Base-by-base conservation (phyloP, 352 stramenopile genomes). In the Phytopythium aichiense region DNA sequence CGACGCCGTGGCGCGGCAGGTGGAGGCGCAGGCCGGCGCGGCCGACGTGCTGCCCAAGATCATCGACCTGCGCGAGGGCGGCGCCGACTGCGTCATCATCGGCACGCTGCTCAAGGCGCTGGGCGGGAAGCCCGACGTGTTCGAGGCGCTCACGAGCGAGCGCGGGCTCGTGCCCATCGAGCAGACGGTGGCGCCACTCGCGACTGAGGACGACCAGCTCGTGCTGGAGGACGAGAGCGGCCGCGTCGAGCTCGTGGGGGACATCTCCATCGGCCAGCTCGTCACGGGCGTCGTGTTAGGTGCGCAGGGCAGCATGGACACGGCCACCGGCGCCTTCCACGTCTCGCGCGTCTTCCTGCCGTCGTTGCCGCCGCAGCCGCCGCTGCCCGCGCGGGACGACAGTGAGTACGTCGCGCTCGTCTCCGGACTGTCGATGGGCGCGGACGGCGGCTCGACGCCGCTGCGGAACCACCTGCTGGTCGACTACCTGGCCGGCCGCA, bases 141-240 rank as follows among this genome's bases (percentile, higher is more conserved):
- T 97, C 30, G 79, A 89, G 8, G 85, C 89, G 31, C 88, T 96
- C 22, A 64, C 65, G 12, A 84, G 71, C 9, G 84, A 92, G 56
- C 76, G 89, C 12, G 72, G 71, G 11, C 71, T 92, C 40, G 60
- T 61, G 22, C 69, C 73, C 23, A 72, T 87, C 5, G 65, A 83
- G 59, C 59, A 69, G 1, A 58, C 73, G 12, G 37, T 60, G 30
- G 60, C 69, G 37, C 55, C 64, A 2, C 81, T 92, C 60, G 86
- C 82, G n/a, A 84, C 74, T 0, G 66, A 76, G 20, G 76, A 87
- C 13, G 91, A 97, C 61, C 64, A 87, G 53, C 65, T 97, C 12
- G 42, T 96, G 22, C 71, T 97, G 11, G 91, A 97, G 61, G 91
- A 97, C 65, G 87, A 96, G 61, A 94, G 79, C 65, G 91, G 88